These are phyloP conservation scores for Vitis hybrid DNA, from an alignment of 177 flowering plant species.

Conservation along the genomic window DNA sequence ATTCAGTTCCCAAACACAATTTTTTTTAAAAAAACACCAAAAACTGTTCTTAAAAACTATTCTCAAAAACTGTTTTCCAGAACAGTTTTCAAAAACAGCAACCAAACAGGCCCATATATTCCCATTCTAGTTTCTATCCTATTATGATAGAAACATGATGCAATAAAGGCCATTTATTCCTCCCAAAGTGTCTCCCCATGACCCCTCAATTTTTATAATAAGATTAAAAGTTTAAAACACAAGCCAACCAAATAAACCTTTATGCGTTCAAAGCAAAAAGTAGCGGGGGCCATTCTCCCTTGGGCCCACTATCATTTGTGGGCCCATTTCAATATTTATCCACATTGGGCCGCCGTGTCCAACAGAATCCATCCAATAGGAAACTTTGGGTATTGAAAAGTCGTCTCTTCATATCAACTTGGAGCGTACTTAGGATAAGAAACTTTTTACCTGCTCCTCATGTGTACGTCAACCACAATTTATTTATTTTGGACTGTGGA, in stretches of 20 bases:
- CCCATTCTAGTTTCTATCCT: too few species aligned
- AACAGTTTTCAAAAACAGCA: too few species aligned
- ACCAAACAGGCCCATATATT: too few species aligned
- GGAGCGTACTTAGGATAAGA: neutral
- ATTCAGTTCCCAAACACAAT: too few species aligned
- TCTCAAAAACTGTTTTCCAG: too few species aligned
- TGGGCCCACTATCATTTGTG: conserved; percentile 18
- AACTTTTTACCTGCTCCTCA: neutral
- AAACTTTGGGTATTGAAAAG: neutral
- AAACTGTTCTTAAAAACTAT: too few species aligned
- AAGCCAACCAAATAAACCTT: neutral
- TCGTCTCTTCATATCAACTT: neutral
- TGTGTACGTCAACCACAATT: neutral
- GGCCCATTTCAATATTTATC: conserved; percentile 14
- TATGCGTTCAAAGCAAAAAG: conserved; percentile 7
- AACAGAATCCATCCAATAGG: conserved; percentile 6
- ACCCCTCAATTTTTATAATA: neutral
- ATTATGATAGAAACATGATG: too few species aligned
- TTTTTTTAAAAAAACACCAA: too few species aligned
- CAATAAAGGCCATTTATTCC: too few species aligned
- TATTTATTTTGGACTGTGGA: neutral
- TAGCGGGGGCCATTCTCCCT: neutral
- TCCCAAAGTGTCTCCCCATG: too few species aligned
- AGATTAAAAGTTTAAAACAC: neutral
- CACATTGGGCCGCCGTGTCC: conserved; percentile 13